Evolutionary conservation across 2,329 filamentous ascomycete species (phyloP), one percentile per base, ranked within the genome.

Genomic region (Colletotrichum sp.): DNA sequence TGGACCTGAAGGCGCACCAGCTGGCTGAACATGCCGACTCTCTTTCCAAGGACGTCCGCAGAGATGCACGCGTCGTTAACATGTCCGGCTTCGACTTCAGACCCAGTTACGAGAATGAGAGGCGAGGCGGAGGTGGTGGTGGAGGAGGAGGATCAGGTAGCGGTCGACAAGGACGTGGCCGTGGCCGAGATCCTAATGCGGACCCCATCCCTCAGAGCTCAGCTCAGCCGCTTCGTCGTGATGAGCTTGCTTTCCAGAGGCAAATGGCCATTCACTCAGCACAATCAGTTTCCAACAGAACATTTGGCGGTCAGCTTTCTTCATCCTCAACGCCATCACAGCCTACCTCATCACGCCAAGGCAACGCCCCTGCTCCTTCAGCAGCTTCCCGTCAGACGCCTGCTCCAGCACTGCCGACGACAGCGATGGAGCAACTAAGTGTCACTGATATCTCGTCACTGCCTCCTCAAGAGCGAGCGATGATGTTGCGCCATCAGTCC

Each of bases 1-100:
- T 99, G 89, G 97, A 99, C 81, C 87, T 99, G 63, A 98, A 99
- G 84, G 97, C 94, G 5, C 97, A 99, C 85, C 95, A 98, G 83
- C 86, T 99, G 12, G 94, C 94, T 80, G 91, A 93, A 70, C 97
- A 99, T 82, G 95, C 93, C 0, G 92, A 93, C 79, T 92, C 93
- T 0, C 84, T 98, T 28, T 95, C 95, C 10, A 98, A 98, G 81
- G 94, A 96, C 79, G 93, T 94, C 3, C 90, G 96, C 72, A 90
- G 95, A 80, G 96, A 98, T 83, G 95, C 95, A 6, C 91, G 96
- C 67, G 87, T 94, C 28, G 96, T 99, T 8, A 95, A 99, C 82
- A 93, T 99, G 78, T 95, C 96, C 1, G 91, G 91, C 24, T 99
- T 99, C 82, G 94, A 98, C 79, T 93, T 94, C 77, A 90, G 96